Base-by-base conservation (phyloP, 2,329 filamentous ascomycete genomes). In the Shiraia bambusicola region DNA sequence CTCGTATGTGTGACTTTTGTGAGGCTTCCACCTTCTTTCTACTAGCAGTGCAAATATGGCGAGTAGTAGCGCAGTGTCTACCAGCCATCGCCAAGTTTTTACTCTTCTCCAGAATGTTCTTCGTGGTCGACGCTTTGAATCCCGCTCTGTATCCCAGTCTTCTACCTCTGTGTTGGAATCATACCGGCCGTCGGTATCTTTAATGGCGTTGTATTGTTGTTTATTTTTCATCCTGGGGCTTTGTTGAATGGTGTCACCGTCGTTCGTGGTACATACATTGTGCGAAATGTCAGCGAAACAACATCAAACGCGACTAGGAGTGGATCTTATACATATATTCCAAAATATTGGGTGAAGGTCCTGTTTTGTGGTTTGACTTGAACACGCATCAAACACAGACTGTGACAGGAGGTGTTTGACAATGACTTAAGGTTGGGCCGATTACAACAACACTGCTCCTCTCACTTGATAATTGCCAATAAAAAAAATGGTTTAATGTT, bases 91-190 rank as follows among this genome's bases (percentile, higher is more conserved):
- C 27, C 48, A 56, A 6, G 25, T 27, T 33, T 48, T 52, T 11
- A 58, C 13, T 12, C 29, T 58, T 15, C 8, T 34, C 55, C 54
- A 59, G 1, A 47, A 16, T 2, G 40, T 40, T 17, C 37, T 49
- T 16, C 45, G 49, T 36, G 29, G 42, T 29, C 40, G 29, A 5
- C 37, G 28, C 17, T 40, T 49, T 1, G 26, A 9, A 11, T 41
- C 43, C 9, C 35, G 34, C 22, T 56, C 49, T 14, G 43, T 40
- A 3, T 61, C 56, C 54, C 53, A 58, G 6, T 60, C 54, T 19
- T 54, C 62, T 8, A 59, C 46, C 36, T 65, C 63, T 2, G 61
- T 63, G 40, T 51, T 61, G 2, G 62, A 60, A 17, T 63, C 60
- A 7, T 51, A 56, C 9, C 53, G 42, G 10, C 45, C 35, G 22